Evolutionary conservation across 768 basidiomycete species (phyloP), one percentile per base, ranked within the genome.

Genomic region (Agaricus subrufescens): DNA sequence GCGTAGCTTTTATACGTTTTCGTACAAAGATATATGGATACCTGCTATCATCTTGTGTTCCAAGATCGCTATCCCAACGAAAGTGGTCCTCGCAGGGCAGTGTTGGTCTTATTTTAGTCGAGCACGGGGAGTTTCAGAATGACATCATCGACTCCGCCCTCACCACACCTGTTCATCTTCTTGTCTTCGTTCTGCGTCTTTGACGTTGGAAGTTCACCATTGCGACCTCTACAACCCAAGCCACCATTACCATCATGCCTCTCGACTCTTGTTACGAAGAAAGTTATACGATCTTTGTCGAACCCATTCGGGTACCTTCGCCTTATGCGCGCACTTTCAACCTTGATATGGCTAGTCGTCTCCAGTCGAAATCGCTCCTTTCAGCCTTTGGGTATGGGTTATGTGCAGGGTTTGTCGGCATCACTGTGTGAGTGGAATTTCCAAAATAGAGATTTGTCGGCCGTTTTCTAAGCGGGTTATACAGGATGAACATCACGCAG

Each of bases 261-360:
- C 15, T 43, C 43, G 31, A 54, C 15, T 30, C 37, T 19, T 47
- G 46, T 45, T 54, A 54, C 52, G 26, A 43, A 7, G 44, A 46
- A 47, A 54, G 30, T 25, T 46, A 54, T n/a, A 47, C 53, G 14
- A 54, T 54, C 19, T 47, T 54, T 38, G 11, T 47, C 27, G 46
- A 54, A 29, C 53, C 46, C 14, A 54, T 54, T 10, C 53, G 34
- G n/a, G 30, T 39, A 34, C 53, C 46, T 12, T 47, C 53, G 3
- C 53, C 53, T 12, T 37, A 9, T 5, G 53, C 53, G 9, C 45
- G 46, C 7, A 54, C 15, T 7, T 54, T 54, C 53, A 40, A 39
- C 26, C 25, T 47, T 12, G 44, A 54, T 27, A 54, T 23, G 8
- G 5, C 6, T 4, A 54, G 27, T 23, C 19, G 23, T 8, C 26